Percentiles rank a stretch among this genome's conserved stretches.
Evolutionary conservation across 306 rosid species (phyloP).

Genomic region (Prosopis cineraria): DNA sequence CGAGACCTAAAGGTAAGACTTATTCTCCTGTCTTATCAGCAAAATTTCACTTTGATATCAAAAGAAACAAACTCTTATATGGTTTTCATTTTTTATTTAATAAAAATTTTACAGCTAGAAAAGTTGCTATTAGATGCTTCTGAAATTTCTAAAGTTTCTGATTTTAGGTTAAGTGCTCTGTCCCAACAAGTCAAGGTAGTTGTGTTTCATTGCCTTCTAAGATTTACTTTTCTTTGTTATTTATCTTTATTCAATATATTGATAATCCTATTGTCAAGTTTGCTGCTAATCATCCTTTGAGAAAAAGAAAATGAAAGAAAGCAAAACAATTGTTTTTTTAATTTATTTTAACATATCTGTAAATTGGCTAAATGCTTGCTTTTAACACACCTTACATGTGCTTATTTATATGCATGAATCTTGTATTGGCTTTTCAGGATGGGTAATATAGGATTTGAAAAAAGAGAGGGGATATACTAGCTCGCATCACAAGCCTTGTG

Average conservation of each 20-base stretch:
- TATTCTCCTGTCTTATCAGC: neutral
- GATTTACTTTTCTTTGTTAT: constrained; percentile 29
- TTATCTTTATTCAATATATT: neutral
- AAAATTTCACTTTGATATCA: constrained; percentile 1
- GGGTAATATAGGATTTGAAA: too few relatives aligned
- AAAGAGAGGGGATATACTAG: too few relatives aligned
- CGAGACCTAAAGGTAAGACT: constrained; percentile 86
- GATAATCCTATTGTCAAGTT: constrained; percentile 9
- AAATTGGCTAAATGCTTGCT: too few relatives aligned
- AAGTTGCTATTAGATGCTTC: constrained; percentile 75
- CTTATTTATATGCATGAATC: neutral
- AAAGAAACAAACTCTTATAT: constrained; percentile 11
- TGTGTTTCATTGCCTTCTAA: constrained; percentile 28
- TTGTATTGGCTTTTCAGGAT: too few relatives aligned
- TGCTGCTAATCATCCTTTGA: neutral
- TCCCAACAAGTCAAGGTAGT: constrained; percentile 95
- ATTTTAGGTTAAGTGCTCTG: constrained; percentile 94
- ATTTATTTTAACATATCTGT: neutral
- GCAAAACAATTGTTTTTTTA: neutral
- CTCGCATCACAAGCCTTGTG: too few relatives aligned
- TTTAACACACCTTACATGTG: neutral
- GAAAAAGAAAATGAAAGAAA: neutral
- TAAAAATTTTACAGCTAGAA: constrained; percentile 75
- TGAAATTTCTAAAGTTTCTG: constrained; percentile 95
- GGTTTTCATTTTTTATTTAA: constrained; percentile 14